Base-by-base conservation (phyloP, 2,329 filamentous ascomycete species). In the Aspergillus pseudotamarii region DNA sequence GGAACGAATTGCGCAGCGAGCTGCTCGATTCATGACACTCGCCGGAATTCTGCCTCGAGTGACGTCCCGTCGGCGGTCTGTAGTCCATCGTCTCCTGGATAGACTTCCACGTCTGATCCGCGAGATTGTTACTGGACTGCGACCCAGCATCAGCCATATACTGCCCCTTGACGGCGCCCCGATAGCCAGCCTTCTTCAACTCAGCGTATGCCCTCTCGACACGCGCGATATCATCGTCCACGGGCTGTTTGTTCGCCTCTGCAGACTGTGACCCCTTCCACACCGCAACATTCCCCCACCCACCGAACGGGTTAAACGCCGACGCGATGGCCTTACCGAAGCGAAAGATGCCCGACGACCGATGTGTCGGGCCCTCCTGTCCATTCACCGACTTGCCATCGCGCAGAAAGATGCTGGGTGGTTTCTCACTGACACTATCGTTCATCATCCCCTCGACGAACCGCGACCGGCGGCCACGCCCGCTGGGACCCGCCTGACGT, bases 381-480 rank as follows among this genome's bases (percentile, higher is more conserved):
- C 34, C 59, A 11, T 64, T 58, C 12, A 66, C 54, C 3, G 68
- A 67, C 41, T 71, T 72, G 12, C 67, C 62, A 16, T 77, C 73
- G 8, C 79, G 87, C 48, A 91, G 82, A 75, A 91, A 93, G 46
- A 87, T 84, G 51, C 85, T 83, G 0, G 91, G 91, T 32, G 92
- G 92, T 63, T 84, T 86, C 63, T 87, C 85, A 72, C 91, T 94
- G 36, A 86, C 83, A 67, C 91, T 88, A 77, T 96, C 92, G 72
- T 89, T 92, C 91, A 97, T 94, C 72, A 90, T 94, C 46, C 91
- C 93, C 79, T 97, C 93, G 43, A 86, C 77, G 68, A 90, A 90
- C 60, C 80, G 89, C 72, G 85, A 96, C 82, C 79, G 88, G 75
- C 80, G 87, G 81, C 69, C 78, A 64, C 79, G 74, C 63, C 78